Conservation (phyloP, 306 rosid species). For the Dryas drummondii region DNA sequence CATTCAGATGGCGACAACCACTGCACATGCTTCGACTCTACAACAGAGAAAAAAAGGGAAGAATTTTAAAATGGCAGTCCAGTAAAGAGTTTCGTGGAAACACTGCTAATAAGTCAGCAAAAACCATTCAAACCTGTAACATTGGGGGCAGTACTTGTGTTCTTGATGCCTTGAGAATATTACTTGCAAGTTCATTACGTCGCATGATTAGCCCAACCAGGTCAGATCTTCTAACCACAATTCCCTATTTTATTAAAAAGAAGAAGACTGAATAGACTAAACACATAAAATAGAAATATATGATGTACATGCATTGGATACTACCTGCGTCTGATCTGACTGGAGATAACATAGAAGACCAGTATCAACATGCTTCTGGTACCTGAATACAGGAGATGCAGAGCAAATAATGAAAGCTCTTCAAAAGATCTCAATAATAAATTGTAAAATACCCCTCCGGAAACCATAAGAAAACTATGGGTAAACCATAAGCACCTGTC, state of each 20-base stretch:
- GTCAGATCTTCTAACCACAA: slow-evolving; percentile 77
- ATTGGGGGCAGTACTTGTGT: slow-evolving; percentile 78
- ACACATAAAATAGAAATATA: slow-evolving; percentile 20
- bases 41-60: slow-evolving; percentile 28
- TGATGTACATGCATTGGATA: not conserved
- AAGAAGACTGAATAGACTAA: slow-evolving; percentile 24
- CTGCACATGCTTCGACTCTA: slow-evolving; percentile 71
- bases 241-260: slow-evolving; percentile 51
- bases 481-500: slow-evolving; percentile 58
- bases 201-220: slow-evolving; percentile 83
- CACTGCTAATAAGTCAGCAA: slow-evolving; percentile 24
- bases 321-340: slow-evolving; percentile 81
- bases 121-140: slow-evolving; percentile 47
- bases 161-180: slow-evolving; percentile 69
- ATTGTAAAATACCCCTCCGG: not conserved
- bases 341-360: slow-evolving; percentile 92
- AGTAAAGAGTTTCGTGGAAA: slow-evolving; percentile 19
- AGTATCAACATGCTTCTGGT: slow-evolving; percentile 63
- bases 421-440: not conserved
- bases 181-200: slow-evolving; percentile 87
- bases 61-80: slow-evolving; percentile 16
- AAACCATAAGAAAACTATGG: not conserved
- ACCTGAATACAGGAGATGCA: slow-evolving; percentile 47
- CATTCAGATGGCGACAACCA: slow-evolving; percentile 92
- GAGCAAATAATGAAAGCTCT: slow-evolving; percentile 15